Evolutionary conservation across 1,139 yeast species (phyloP).

Genomic region (Scheffersomyces illinoinensis): DNA sequence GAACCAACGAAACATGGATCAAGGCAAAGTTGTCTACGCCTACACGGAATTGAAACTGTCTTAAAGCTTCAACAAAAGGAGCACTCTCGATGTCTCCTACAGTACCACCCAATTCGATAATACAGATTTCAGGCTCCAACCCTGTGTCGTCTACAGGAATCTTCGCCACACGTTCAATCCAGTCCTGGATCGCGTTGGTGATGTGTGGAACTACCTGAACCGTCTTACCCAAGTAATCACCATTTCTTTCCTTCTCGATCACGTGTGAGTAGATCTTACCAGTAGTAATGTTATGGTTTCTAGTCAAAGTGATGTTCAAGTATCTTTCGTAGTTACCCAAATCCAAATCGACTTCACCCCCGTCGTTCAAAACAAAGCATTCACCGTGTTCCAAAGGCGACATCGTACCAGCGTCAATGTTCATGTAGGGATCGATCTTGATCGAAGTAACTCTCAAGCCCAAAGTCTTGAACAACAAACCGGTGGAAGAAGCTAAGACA

Average conservation of each 20-base stretch:
- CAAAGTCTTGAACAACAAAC: conserved; percentile 86
- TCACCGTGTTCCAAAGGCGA: conserved; percentile 99
- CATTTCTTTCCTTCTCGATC: conserved; percentile 91
- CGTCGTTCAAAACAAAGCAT: conserved; percentile 95
- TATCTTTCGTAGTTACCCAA: conserved; percentile 98
- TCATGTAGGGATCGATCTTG: conserved; percentile 98
- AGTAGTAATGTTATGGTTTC: conserved; percentile 94
- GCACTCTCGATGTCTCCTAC: conserved; percentile 99
- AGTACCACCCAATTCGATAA: conserved; percentile 97
- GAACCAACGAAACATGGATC: conserved; percentile 94
- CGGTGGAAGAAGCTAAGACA: conserved; percentile 95
- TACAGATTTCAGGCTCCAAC: conserved; percentile 88
- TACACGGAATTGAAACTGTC: conserved; percentile 98
- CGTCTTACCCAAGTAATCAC: conserved; percentile 98
- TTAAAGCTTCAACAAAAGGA: conserved; percentile 96
- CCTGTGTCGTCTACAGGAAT: conserved; percentile 94
- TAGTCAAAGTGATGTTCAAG: conserved; percentile 87
- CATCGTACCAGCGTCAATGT: conserved; percentile 99
- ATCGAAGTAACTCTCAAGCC: conserved; percentile 96
- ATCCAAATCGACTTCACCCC: conserved; percentile 98
- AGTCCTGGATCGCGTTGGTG: conserved; percentile 95
- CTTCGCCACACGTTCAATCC: conserved; percentile 92
- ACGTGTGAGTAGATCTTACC: conserved; percentile 96
- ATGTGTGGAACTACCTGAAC: conserved; percentile 99
- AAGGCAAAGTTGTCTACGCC: conserved; percentile 92